A percentile compares a stretch with the other conserved stretches of the same genome.
phyloP scores from a whole-genome alignment of 1,284 basidiomycete species.

The Cutaneotrichosporon daszewskae region DNA sequence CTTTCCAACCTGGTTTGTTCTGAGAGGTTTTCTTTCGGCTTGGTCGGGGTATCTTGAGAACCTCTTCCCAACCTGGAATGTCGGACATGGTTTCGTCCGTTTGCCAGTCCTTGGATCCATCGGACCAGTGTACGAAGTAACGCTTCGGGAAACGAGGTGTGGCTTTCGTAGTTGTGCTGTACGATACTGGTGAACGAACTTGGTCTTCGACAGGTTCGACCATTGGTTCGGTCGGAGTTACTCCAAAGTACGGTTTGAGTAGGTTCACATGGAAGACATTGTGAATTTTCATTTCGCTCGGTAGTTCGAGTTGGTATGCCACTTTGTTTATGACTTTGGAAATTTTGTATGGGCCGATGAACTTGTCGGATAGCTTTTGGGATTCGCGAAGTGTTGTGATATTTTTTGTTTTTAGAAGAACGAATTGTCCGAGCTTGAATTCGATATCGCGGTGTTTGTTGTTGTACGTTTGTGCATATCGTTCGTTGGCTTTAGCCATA shows the following conservation, averaged over 20 bases:
- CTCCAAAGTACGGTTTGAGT: background rate
- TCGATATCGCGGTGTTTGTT: constrained; percentile 26
- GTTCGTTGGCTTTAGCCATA: background rate
- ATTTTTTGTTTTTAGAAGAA: constrained; percentile 37
- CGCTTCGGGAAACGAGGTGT: no score
- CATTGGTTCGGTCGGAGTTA: no score
- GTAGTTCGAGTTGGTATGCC: background rate
- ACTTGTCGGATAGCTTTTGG: constrained; percentile 46
- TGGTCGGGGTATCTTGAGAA: no score
- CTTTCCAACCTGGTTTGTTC: no score
- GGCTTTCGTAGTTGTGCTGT: no score
- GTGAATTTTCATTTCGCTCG: background rate
- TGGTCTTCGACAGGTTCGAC: no score
- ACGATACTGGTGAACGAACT: no score
- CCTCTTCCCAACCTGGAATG: no score
- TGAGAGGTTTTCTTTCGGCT: no score
- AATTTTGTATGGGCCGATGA: constrained; percentile 48
- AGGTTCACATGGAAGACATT: background rate
- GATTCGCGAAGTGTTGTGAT: constrained; percentile 44
- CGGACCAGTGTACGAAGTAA: no score
- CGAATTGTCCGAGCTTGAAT: constrained; percentile 42
- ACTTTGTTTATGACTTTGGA: background rate
- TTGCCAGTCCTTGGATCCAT: no score
- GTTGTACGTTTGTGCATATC: constrained; percentile 14
- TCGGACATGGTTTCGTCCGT: no score